These are phyloP conservation scores for Exutisphaerella laricina DNA, from an alignment of 2,329 filamentous ascomycete genomes.

Conservation along the genomic window DNA sequence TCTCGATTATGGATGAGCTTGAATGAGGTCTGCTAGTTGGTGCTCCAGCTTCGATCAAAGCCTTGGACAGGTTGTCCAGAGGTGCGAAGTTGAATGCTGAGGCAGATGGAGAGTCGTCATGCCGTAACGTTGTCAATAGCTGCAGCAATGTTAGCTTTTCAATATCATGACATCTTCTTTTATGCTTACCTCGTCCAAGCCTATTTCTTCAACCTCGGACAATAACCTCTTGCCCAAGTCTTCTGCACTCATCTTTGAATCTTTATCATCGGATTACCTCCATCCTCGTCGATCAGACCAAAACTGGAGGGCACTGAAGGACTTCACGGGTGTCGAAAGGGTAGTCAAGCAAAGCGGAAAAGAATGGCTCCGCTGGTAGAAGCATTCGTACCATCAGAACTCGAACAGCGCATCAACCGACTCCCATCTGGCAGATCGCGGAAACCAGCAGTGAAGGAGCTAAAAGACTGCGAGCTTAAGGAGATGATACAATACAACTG, in stretches of 20 bases:
- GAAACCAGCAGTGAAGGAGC: slow-evolving; percentile 46
- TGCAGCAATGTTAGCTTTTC: slow-evolving; percentile 23
- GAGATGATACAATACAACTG: slow-evolving; percentile 61
- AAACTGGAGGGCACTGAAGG: too few species aligned
- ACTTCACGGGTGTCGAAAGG: not conserved
- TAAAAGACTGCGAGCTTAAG: slow-evolving; percentile 51
- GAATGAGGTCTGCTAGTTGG: slow-evolving; percentile 10
- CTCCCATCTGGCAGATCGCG: slow-evolving; percentile 48
- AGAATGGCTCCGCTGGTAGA: slow-evolving; percentile 53
- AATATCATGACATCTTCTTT: not conserved
- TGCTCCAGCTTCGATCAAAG: slow-evolving; percentile 11
- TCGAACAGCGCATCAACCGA: slow-evolving; percentile 49
- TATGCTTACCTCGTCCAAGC: slow-evolving; percentile 46
- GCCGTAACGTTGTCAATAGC: slow-evolving; percentile 38
- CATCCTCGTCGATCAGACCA: not conserved
- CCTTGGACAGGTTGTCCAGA: slow-evolving; percentile 40
- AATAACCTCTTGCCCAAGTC: slow-evolving; percentile 51
- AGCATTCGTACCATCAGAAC: slow-evolving; percentile 48
- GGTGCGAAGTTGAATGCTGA: slow-evolving; percentile 40
- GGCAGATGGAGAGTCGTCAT: slow-evolving; percentile 18
- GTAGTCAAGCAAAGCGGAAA: not conserved
- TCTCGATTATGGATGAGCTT: slow-evolving; percentile 45
- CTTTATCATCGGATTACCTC: slow-evolving; percentile 12
- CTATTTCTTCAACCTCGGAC: slow-evolving; percentile 45
- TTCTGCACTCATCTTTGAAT: slow-evolving; percentile 33